Conservation (phyloP, 2,329 filamentous ascomycete genomes). For the Aspergillus aculeatus region DNA sequence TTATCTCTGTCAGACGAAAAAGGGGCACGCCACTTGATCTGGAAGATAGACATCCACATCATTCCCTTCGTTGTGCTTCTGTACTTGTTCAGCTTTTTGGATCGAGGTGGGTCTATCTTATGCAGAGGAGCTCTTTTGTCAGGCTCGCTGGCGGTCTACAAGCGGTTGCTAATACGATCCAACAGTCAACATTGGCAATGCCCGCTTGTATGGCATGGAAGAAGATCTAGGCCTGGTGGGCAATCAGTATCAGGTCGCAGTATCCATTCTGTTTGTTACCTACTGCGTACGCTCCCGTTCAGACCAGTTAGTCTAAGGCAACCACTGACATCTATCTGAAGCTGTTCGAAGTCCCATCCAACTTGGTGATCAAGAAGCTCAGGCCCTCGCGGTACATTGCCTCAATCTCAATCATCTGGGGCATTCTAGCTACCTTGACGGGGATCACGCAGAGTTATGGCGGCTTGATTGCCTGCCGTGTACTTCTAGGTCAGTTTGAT, state of each 20-base stretch:
- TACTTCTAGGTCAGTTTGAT: conserved; percentile 52
- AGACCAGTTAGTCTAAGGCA: background rate
- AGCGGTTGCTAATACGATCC: conserved; percentile 11
- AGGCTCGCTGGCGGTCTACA: background rate
- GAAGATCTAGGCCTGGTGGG: conserved; percentile 59
- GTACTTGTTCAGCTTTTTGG: conserved; percentile 74
- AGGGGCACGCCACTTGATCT: conserved; percentile 31
- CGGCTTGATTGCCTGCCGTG: conserved; percentile 64
- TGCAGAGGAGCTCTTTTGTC: background rate
- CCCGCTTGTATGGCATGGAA: conserved; percentile 63
- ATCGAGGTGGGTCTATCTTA: conserved; percentile 49
- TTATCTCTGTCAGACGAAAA: conserved; percentile 27
- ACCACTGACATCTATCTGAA: conserved; percentile 18
- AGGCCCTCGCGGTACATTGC: conserved; percentile 60
- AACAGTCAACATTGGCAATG: conserved; percentile 70
- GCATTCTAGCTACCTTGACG: conserved; percentile 49
- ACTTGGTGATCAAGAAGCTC: conserved; percentile 63
- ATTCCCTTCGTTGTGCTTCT: conserved; percentile 43
- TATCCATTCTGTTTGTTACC: conserved; percentile 67
- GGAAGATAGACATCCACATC: conserved; percentile 44
- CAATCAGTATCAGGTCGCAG: conserved; percentile 68
- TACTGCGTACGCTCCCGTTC: conserved; percentile 47
- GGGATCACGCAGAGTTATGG: conserved; percentile 67
- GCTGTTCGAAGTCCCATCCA: conserved; percentile 64
- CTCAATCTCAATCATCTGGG: conserved; percentile 61